These are phyloP conservation scores for Halocafeteria seosinensis DNA, from an alignment of 108 stramenopile species.

Conservation along the genomic window DNA sequence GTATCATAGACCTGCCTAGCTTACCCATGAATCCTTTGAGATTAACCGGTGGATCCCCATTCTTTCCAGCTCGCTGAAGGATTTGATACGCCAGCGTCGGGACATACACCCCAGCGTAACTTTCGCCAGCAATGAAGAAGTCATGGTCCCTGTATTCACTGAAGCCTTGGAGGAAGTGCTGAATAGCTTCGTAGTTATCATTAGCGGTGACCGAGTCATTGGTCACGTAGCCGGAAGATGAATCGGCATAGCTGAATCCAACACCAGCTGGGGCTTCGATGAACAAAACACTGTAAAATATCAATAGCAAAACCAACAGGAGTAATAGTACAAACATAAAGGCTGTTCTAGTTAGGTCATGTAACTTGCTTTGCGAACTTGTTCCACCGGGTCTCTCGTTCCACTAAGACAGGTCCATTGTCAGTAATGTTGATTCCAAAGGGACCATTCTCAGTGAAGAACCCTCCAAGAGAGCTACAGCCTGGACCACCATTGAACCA, in stretches of 20 bases:
- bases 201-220: slow-evolving; percentile 52
- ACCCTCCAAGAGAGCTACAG: neutral
- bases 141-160: slow-evolving; percentile 41
- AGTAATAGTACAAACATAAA: no score
- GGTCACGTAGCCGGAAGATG: neutral
- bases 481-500: slow-evolving; percentile 1
- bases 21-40: slow-evolving; percentile 13
- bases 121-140: slow-evolving; percentile 61
- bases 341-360: no score
- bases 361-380: no score
- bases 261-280: slow-evolving; percentile 56
- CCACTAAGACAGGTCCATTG: no score
- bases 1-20: no score
- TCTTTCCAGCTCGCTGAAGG: slow-evolving; percentile 3
- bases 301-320: no score
- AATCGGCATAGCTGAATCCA: slow-evolving; percentile 41
- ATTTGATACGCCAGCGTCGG: slow-evolving; percentile 52
- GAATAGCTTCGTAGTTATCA: slow-evolving; percentile 38
- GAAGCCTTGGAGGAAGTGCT: slow-evolving; percentile 43
- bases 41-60: no score
- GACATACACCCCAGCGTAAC: slow-evolving; percentile 61
- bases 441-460: neutral
- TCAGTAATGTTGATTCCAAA: neutral
- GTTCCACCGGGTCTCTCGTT: no score
- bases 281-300: slow-evolving; percentile 43